phyloP scores from a whole-genome alignment of 352 stramenopile genomes.

The Phytopythium oedochilum region DNA sequence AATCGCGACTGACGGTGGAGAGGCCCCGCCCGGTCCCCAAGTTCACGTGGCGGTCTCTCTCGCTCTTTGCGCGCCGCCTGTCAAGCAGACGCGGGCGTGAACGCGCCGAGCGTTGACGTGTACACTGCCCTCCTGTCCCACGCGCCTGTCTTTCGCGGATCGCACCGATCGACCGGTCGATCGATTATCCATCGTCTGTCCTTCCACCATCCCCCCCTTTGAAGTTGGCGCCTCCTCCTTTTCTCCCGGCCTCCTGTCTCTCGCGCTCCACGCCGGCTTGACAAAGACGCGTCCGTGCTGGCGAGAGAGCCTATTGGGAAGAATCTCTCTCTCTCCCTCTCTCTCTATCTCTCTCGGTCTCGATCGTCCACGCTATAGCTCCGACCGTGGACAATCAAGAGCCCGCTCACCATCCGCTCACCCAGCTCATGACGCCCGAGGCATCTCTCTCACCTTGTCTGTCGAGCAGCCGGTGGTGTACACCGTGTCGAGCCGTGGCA shows the following conservation, averaged over 20 bases:
- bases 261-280: neutral
- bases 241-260: neutral
- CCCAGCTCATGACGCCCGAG: too few relatives aligned
- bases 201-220: neutral
- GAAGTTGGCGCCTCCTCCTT: neutral
- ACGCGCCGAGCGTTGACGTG: neutral
- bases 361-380: neutral
- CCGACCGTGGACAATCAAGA: too few relatives aligned
- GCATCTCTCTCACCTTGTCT: neutral
- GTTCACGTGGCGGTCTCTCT: neutral
- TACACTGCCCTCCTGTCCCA: slow-evolving; percentile 1
- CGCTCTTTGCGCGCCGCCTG: neutral
- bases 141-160: slow-evolving; percentile 6
- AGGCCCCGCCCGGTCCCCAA: neutral
- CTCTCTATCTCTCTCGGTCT: neutral
- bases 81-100: slow-evolving; percentile 1
- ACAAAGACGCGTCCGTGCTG: slow-evolving; percentile 5
- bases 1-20: slow-evolving; percentile 3
- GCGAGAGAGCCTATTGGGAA: too few relatives aligned
- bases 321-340: neutral
- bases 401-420: too few relatives aligned
- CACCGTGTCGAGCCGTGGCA: neutral
- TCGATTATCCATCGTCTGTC: neutral
- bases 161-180: neutral
- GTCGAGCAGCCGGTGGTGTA: neutral